Conservation (phyloP, 1,284 basidiomycete species). For the Ustilago trichophora region DNA sequence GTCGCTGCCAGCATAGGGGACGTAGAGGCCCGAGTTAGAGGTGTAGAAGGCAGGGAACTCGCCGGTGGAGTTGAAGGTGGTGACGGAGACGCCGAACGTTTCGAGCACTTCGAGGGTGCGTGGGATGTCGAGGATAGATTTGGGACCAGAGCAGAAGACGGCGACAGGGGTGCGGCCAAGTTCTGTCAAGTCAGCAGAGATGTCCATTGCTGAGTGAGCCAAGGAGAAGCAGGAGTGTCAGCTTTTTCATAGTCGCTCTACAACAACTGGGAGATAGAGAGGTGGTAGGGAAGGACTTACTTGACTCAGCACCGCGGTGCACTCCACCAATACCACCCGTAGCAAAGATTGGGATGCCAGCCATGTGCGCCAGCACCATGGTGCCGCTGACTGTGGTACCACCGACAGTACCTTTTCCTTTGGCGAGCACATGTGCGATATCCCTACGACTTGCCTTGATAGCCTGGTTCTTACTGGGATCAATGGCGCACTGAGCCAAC, state of each 20-base stretch:
- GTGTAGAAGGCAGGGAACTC: conserved; percentile 93
- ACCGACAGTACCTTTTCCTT: conserved; percentile 73
- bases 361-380: conserved; percentile 62
- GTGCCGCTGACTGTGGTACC: conserved; percentile 93
- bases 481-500: conserved; percentile 72
- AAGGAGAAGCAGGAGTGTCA: not conserved
- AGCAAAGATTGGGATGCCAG: conserved; percentile 65
- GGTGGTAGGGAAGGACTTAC: conserved; percentile 72
- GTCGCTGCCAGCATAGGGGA: conserved; percentile 65
- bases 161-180: conserved; percentile 67
- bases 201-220: conserved; percentile 79
- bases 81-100: conserved; percentile 91
- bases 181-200: conserved; percentile 68
- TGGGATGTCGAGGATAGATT: conserved; percentile 93
- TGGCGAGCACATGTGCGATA: conserved; percentile 79
- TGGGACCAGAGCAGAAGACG: conserved; percentile 91
- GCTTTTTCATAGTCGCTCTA: no score
- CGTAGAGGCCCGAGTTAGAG: conserved; percentile 82
- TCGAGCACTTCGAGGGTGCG: conserved; percentile 93
- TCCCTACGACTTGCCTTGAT: conserved; percentile 89
- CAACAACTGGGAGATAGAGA: no score
- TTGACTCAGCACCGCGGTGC: conserved; percentile 87
- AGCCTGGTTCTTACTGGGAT: conserved; percentile 35
- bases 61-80: conserved; percentile 77
- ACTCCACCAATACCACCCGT: conserved; percentile 78